A percentile compares a stretch with the other conserved stretches of the same genome.
Evolutionary conservation across 192 early-diverging fungal species (phyloP).

Genomic region (Borealophlyctis nickersoniae): DNA sequence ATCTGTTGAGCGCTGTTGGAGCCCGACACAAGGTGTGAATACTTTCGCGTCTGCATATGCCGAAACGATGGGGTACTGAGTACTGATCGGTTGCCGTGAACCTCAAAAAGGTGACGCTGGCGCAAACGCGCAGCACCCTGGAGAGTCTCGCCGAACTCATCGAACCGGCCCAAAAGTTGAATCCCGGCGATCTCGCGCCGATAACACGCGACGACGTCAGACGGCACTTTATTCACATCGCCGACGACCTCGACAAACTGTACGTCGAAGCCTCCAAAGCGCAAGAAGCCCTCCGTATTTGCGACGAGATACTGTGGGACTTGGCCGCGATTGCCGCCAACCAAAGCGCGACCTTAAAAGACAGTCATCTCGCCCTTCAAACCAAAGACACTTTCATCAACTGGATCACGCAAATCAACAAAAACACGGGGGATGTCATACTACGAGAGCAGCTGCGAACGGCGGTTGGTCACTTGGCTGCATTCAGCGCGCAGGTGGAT

Average conservation of each 20-base stretch:
- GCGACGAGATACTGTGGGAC: neutral
- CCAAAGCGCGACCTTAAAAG: neutral
- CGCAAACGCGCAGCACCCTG: neutral
- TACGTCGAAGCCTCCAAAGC: neutral
- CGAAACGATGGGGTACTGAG: no score
- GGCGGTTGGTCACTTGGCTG: neutral
- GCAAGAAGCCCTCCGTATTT: neutral
- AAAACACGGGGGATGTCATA: neutral
- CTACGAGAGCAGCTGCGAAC: neutral
- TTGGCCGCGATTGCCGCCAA: neutral
- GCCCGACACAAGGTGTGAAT: neutral
- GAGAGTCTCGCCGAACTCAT: neutral
- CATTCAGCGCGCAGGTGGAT: neutral
- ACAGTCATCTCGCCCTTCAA: neutral
- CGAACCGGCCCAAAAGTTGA: neutral
- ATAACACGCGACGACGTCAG: neutral
- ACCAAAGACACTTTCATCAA: neutral
- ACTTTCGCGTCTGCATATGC: no score
- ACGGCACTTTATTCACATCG: neutral
- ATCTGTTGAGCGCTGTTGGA: neutral
- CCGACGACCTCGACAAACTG: conserved; percentile 1
- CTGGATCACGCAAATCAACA: neutral
- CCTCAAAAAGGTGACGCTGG: neutral
- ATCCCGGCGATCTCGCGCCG: neutral
- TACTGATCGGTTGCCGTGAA: no score